phyloP scores from a whole-genome alignment of 352 stramenopile species.

The Phytophthora capsici region DNA sequence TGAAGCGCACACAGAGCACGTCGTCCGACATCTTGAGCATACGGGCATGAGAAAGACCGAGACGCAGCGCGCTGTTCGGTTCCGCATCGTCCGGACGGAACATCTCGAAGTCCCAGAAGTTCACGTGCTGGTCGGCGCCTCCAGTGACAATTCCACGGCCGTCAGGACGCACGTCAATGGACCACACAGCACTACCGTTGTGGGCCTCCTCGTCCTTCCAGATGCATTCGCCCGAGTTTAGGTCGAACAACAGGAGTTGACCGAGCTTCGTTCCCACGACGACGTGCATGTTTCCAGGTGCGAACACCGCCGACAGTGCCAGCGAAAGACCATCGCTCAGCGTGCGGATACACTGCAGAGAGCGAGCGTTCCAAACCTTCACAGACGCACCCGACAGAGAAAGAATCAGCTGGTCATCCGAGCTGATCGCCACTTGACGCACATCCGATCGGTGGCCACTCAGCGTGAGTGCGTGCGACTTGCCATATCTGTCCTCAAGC shows the following conservation, averaged over 20 bases:
- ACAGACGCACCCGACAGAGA: conserved; percentile 85
- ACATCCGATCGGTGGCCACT: conserved; percentile 94
- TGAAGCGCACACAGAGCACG: conserved; percentile 98
- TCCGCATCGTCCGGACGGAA: conserved; percentile 52
- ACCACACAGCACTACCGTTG: conserved; percentile 97
- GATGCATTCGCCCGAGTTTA: conserved; percentile 95
- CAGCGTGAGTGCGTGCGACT: conserved; percentile 74
- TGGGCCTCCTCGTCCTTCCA: conserved; percentile 87
- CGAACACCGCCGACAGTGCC: conserved; percentile 95
- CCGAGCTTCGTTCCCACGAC: conserved; percentile 97
- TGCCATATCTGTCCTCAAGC: conserved; percentile 74
- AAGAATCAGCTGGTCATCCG: conserved; percentile 91
- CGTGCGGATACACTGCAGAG: conserved; percentile 91
- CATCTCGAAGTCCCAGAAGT: conserved; percentile 99
- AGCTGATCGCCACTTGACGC: conserved; percentile 85
- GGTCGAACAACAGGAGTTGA: conserved; percentile 93
- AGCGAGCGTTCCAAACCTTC: conserved; percentile 94
- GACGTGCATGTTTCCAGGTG: conserved; percentile 97
- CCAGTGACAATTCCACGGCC: conserved; percentile 95
- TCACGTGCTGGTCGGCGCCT: conserved; percentile 97
- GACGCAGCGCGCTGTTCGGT: conserved; percentile 63
- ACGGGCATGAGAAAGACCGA: conserved; percentile 94
- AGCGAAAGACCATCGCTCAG: conserved; percentile 80
- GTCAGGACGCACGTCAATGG: conserved; percentile 94
- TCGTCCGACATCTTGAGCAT: conserved; percentile 99